phyloP scores from a whole-genome alignment of 345 rosid species.

The Boechera retrofracta region DNA sequence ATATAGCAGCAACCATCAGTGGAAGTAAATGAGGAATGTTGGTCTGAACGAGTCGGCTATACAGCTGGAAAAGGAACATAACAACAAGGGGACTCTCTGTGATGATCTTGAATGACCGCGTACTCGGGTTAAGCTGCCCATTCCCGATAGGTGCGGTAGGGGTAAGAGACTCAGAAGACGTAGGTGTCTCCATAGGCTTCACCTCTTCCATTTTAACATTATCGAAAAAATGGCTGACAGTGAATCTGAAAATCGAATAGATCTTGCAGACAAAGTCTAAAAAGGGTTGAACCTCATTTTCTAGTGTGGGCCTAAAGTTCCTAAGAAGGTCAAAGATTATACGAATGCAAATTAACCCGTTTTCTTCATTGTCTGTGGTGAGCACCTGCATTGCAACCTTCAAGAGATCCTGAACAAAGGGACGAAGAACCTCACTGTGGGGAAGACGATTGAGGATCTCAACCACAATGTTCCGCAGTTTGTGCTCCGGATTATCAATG shows the following conservation, averaged over 20 bases:
- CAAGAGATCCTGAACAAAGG: slow-evolving; percentile 95
- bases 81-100: slow-evolving; percentile 99
- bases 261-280: slow-evolving; percentile 96
- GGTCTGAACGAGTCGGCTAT: slow-evolving; percentile 91
- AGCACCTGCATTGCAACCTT: slow-evolving; percentile 98
- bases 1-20: slow-evolving; percentile 95
- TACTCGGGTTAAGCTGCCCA: slow-evolving; percentile 92
- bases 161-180: slow-evolving; percentile 67
- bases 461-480: slow-evolving; percentile 83
- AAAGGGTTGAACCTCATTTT: slow-evolving; percentile 94
- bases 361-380: slow-evolving; percentile 93
- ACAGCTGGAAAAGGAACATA: slow-evolving; percentile 96
- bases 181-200: slow-evolving; percentile 77
- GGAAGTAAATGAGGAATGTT: slow-evolving; percentile 94
- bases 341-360: slow-evolving; percentile 91
- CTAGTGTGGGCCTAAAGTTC: slow-evolving; percentile 91
- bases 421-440: slow-evolving; percentile 97
- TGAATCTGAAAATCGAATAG: slow-evolving; percentile 80
- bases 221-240: slow-evolving; percentile 91
- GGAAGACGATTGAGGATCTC: slow-evolving; percentile 96
- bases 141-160: slow-evolving; percentile 55
- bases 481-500: slow-evolving; percentile 86
- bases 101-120: slow-evolving; percentile 92
- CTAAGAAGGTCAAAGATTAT: slow-evolving; percentile 94
- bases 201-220: slow-evolving; percentile 69